phyloP scores from a whole-genome alignment of 2,329 filamentous ascomycete species.

The Ceratocystis huliohia region DNA sequence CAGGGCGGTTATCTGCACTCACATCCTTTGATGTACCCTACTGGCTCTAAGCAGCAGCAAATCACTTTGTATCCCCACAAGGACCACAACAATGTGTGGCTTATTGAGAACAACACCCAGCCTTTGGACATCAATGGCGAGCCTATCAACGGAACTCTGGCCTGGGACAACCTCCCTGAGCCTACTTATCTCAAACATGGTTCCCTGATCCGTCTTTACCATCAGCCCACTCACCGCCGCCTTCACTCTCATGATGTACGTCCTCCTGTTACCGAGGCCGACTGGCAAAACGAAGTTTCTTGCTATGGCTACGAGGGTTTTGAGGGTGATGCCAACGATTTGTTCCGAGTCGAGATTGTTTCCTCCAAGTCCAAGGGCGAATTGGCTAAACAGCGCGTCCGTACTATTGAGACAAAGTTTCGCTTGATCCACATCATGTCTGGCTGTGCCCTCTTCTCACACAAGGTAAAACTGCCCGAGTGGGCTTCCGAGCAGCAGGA shows the following conservation, averaged over 20 bases:
- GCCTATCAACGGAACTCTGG: slow-evolving; percentile 64
- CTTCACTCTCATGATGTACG: slow-evolving; percentile 94
- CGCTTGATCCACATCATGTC: slow-evolving; percentile 92
- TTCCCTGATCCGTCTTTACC: slow-evolving; percentile 69
- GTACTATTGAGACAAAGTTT: slow-evolving; percentile 96
- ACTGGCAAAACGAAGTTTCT: slow-evolving; percentile 93
- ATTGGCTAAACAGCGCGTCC: slow-evolving; percentile 67
- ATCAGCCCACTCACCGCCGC: slow-evolving; percentile 69
- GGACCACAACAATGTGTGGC: slow-evolving; percentile 93
- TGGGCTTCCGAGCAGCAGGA: slow-evolving; percentile 98
- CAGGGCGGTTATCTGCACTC: slow-evolving; percentile 97
- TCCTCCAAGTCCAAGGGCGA: slow-evolving; percentile 72
- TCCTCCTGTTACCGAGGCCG: slow-evolving; percentile 69
- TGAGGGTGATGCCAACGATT: slow-evolving; percentile 89
- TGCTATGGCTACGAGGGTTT: slow-evolving; percentile 97
- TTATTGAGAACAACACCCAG: slow-evolving; percentile 92
- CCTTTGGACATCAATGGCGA: slow-evolving; percentile 65
- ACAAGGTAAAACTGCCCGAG: slow-evolving; percentile 96
- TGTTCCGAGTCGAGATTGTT: slow-evolving; percentile 89
- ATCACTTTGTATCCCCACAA: slow-evolving; percentile 98
- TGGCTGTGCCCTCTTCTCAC: slow-evolving; percentile 88
- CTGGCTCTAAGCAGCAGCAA: slow-evolving; percentile 95
- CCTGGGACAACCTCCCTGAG: slow-evolving; percentile 66
- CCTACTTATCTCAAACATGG: slow-evolving; percentile 64
- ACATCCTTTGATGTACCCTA: slow-evolving; percentile 93